phyloP scores from a whole-genome alignment of 2,329 filamentous ascomycete genomes.

The Pseudogymnoascus sp. region DNA sequence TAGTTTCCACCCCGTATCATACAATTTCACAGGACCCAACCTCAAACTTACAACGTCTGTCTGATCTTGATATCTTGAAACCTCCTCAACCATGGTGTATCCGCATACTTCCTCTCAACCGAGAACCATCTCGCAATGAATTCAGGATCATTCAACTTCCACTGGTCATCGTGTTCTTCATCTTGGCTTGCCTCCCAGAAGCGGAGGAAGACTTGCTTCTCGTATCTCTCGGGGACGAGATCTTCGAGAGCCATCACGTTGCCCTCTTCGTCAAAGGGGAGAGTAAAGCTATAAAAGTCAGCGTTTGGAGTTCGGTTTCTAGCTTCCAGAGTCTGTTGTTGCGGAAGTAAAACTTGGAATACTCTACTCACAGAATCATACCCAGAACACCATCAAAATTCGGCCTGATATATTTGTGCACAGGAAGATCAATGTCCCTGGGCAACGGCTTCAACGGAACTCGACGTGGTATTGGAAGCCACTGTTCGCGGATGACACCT shows the following conservation, averaged over 20 bases:
- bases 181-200: not conserved
- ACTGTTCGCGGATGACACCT: slow-evolving; percentile 1
- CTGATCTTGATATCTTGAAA: not conserved
- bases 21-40: not conserved
- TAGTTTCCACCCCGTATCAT: not conserved
- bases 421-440: not conserved
- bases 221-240: not conserved
- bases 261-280: not conserved
- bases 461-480: not conserved
- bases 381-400: not conserved
- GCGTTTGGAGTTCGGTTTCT: not conserved
- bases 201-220: not conserved
- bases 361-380: not conserved
- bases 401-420: not conserved
- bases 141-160: not conserved
- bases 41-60: not conserved
- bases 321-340: not conserved
- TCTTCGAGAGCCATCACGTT: not conserved
- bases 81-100: slow-evolving; percentile 1
- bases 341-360: no score
- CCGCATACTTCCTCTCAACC: slow-evolving; percentile 1
- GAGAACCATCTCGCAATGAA: slow-evolving; percentile 2
- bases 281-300: not conserved
- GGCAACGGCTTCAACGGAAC: not conserved
- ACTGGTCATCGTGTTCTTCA: slow-evolving; percentile 1